Percentiles rank a stretch among this genome's conserved stretches.
Evolutionary conservation across 495 filamentous ascomycete species (phyloP).

Genomic region (Evansstolkia leycettana): DNA sequence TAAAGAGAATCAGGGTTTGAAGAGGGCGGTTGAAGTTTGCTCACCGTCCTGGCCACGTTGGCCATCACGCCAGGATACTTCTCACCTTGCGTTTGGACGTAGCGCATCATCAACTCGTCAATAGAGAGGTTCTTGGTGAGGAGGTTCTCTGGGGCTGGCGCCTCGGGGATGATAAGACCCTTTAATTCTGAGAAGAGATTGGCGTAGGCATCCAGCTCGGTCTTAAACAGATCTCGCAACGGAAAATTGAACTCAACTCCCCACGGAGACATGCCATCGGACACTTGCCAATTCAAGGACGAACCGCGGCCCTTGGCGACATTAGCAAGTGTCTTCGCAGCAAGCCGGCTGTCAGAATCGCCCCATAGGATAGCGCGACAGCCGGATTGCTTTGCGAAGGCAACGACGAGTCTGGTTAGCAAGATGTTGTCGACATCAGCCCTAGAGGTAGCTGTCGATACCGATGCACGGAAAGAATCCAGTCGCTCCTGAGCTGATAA

Average conservation of each 20-base stretch:
- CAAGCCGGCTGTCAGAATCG: slow-evolving; percentile 75
- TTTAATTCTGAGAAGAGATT: slow-evolving; percentile 40
- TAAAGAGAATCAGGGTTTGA: slow-evolving; percentile 5
- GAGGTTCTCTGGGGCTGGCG: slow-evolving; percentile 33
- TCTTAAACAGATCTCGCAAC: slow-evolving; percentile 68
- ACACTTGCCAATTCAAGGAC: slow-evolving; percentile 65
- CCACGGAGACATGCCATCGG: slow-evolving; percentile 55
- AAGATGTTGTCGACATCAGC: slow-evolving; percentile 60
- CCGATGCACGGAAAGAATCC: slow-evolving; percentile 37
- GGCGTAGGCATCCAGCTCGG: slow-evolving; percentile 58
- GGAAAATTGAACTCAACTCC: slow-evolving; percentile 55
- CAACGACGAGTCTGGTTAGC: slow-evolving; percentile 54
- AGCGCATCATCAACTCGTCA: slow-evolving; percentile 78
- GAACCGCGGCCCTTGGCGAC: slow-evolving; percentile 85
- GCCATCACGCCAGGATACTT: slow-evolving; percentile 86
- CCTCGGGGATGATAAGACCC: slow-evolving; percentile 32
- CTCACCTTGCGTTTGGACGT: slow-evolving; percentile 76
- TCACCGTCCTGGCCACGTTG: slow-evolving; percentile 81
- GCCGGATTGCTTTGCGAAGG: slow-evolving; percentile 41
- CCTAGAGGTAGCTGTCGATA: slow-evolving; percentile 61
- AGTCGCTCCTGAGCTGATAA: slow-evolving; percentile 32
- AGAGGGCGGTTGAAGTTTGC: slow-evolving; percentile 45
- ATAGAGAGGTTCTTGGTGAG: slow-evolving; percentile 60
- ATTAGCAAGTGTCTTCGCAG: slow-evolving; percentile 73
- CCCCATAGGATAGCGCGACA: slow-evolving; percentile 70